Percentiles rank a stretch among this genome's conserved stretches.
phyloP scores from a whole-genome alignment of 2,329 filamentous ascomycete species.

The Aspergillus awamori region DNA sequence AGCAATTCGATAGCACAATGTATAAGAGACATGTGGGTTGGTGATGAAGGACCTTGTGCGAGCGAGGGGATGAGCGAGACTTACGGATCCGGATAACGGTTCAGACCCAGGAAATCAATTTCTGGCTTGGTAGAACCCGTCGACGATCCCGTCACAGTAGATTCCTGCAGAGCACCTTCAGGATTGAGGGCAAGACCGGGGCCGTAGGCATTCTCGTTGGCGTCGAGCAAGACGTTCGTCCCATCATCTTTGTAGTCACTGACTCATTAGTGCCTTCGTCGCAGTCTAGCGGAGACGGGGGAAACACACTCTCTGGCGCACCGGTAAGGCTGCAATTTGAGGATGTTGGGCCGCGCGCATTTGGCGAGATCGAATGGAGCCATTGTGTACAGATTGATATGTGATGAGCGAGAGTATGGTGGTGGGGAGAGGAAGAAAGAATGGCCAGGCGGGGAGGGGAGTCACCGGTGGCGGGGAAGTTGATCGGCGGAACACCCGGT shows the following conservation, averaged over 20 bases:
- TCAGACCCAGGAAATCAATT: slow-evolving; percentile 77
- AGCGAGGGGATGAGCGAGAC: slow-evolving; percentile 19
- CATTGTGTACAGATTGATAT: slow-evolving; percentile 33
- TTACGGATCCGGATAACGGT: slow-evolving; percentile 90
- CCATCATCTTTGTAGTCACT: slow-evolving; percentile 99
- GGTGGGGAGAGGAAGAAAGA: slow-evolving; percentile 8
- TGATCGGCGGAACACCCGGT: slow-evolving; percentile 8
- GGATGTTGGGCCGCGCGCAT: slow-evolving; percentile 76
- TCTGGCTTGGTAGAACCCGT: slow-evolving; percentile 54
- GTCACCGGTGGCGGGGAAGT: slow-evolving; percentile 13
- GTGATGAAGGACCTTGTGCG: background rate
- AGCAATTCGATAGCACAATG: background rate
- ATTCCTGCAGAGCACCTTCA: slow-evolving; percentile 52
- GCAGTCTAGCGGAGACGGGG: slow-evolving; percentile 12
- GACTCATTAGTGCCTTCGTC: slow-evolving; percentile 31
- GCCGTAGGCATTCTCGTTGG: slow-evolving; percentile 96
- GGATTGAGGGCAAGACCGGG: slow-evolving; percentile 67
- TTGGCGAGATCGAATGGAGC: slow-evolving; percentile 70
- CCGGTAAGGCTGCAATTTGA: slow-evolving; percentile 75
- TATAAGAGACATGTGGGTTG: background rate
- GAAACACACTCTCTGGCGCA: slow-evolving; percentile 75
- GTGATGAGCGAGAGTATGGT: background rate
- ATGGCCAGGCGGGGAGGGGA: slow-evolving; percentile 1
- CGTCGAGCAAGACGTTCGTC: slow-evolving; percentile 91
- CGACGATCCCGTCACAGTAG: slow-evolving; percentile 43